Conservation (phyloP, 225 moss, liverwort and hornwort species). For the Sphagnum tenellum region DNA sequence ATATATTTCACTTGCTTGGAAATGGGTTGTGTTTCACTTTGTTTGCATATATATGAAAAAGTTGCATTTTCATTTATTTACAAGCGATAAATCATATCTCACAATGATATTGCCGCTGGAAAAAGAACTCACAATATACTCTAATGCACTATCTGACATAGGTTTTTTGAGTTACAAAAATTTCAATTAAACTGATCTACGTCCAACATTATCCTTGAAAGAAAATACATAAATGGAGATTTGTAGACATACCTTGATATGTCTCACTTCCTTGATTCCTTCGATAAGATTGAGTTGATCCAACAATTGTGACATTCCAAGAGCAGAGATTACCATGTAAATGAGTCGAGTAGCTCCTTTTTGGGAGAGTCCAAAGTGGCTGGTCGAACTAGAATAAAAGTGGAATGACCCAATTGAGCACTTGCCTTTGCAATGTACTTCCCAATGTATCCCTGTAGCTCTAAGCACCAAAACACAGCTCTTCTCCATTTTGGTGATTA, state of each 20-base stretch:
- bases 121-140: no score
- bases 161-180: no score
- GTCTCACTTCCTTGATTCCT: conserved; percentile 32
- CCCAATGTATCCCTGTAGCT: conserved; percentile 22
- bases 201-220: no score
- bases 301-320: conserved; percentile 10
- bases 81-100: no score
- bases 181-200: no score
- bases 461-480: conserved; percentile 15
- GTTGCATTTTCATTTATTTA: not conserved
- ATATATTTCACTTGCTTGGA: no score
- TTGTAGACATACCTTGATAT: conserved; percentile 14
- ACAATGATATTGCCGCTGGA: no score
- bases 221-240: no score
- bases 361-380: conserved; percentile 18
- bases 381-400: conserved; percentile 32
- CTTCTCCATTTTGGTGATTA: no score
- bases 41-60: no score
- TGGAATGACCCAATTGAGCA: conserved; percentile 27
- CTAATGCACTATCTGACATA: not conserved
- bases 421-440: conserved; percentile 21
- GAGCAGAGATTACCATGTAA: conserved; percentile 35
- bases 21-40: no score
- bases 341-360: conserved; percentile 15
- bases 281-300: conserved; percentile 37